Conservation (phyloP, 495 filamentous ascomycete species). For the Xylaria venustula region DNA sequence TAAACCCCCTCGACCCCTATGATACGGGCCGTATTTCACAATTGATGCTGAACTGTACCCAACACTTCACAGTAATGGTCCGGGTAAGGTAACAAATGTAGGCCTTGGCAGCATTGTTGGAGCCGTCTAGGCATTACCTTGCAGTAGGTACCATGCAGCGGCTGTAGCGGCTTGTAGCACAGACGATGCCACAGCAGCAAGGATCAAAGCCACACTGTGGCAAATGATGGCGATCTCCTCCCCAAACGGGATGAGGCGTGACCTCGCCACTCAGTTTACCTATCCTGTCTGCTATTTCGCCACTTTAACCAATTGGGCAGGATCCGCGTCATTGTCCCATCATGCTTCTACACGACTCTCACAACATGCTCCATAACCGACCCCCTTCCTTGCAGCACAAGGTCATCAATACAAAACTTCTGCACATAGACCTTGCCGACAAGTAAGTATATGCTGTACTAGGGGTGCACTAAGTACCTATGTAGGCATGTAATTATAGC, state of each 20-base stretch:
- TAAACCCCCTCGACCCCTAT: too few relatives aligned
- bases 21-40: too few relatives aligned
- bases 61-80: neutral
- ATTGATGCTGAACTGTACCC: too few relatives aligned
- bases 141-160: neutral
- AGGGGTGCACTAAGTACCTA: too few relatives aligned
- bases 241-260: neutral
- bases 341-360: neutral
- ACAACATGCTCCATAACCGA: neutral
- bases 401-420: too few relatives aligned
- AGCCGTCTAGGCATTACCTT: neutral
- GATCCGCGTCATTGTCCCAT: constrained; percentile 8
- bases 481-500: too few relatives aligned
- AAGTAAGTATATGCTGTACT: too few relatives aligned
- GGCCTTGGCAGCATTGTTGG: neutral
- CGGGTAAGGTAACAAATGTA: constrained; percentile 1
- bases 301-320: neutral
- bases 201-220: neutral
- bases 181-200: neutral
- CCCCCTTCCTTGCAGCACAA: neutral
- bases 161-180: neutral
- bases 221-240: neutral
- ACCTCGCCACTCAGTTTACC: constrained; percentile 4
- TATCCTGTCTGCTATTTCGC: neutral
- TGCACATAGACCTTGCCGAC: too few relatives aligned